phyloP scores from a whole-genome alignment of 768 basidiomycete species.

The Tephrocybe rancida region DNA sequence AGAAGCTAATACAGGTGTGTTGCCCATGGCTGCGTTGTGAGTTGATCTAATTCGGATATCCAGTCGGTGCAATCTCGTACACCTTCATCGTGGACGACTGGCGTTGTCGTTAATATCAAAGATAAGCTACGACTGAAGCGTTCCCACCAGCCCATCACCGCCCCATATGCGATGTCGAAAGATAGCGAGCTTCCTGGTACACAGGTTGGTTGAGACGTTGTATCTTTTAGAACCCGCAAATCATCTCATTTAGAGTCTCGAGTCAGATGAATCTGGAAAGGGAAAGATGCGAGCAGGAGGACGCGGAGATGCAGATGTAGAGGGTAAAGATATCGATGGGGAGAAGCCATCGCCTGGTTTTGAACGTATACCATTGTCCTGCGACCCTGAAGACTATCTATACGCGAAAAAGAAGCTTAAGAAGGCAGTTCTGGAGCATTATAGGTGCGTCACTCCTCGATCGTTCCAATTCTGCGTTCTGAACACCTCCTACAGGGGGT shows the following conservation, averaged over 20 bases:
- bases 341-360: constrained; percentile 7
- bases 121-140: not conserved
- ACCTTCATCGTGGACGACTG: constrained; percentile 11
- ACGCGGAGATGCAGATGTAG: constrained; percentile 5
- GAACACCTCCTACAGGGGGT: constrained; percentile 43
- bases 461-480: not conserved
- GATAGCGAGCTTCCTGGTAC: too few species aligned
- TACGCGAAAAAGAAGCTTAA: constrained; percentile 85
- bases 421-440: constrained; percentile 82
- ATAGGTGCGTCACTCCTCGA: constrained; percentile 50
- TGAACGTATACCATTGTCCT: constrained; percentile 20
- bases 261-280: not conserved
- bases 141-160: not conserved
- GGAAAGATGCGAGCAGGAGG: not conserved
- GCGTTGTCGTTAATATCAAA: constrained; percentile 6
- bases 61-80: constrained; percentile 17
- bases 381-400: constrained; percentile 80
- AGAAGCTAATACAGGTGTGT: constrained; percentile 57
- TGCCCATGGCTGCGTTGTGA: not conserved
- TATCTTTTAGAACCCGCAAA: not conserved
- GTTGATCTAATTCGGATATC: not conserved
- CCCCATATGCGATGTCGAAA: too few species aligned
- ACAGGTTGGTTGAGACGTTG: too few species aligned
- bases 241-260: not conserved
- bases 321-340: constrained; percentile 6